These are phyloP conservation scores for Cyathus striatus DNA, from an alignment of 768 basidiomycete genomes.

Conservation along the genomic window DNA sequence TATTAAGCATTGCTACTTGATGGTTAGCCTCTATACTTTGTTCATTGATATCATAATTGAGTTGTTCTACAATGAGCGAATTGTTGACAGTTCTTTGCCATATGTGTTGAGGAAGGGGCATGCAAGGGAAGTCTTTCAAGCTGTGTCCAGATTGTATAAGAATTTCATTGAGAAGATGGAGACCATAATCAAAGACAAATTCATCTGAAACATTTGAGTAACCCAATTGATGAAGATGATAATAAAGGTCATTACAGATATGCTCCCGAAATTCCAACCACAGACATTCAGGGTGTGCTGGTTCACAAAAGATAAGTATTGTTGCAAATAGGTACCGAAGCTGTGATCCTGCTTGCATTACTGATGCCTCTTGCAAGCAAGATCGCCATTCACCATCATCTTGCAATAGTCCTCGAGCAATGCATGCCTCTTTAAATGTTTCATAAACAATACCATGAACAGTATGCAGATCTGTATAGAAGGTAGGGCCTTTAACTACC, in stretches of 20 bases:
- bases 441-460: constrained; percentile 8
- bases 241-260: constrained; percentile 36
- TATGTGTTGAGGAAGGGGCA: constrained; percentile 19
- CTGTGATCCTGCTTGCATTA: constrained; percentile 28
- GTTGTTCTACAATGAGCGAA: constrained; percentile 19
- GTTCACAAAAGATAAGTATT: constrained; percentile 28
- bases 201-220: constrained; percentile 16
- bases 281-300: constrained; percentile 22
- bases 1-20: constrained; percentile 17
- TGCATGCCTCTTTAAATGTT: constrained; percentile 27
- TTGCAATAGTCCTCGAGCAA: constrained; percentile 32
- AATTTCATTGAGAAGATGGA: constrained; percentile 27
- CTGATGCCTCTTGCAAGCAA: constrained; percentile 34
- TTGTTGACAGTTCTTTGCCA: constrained; percentile 18
- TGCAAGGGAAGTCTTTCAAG: constrained; percentile 17
- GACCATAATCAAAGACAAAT: constrained; percentile 33
- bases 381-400: constrained; percentile 41
- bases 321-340: constrained; percentile 33
- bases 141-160: constrained; percentile 14
- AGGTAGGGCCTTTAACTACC: constrained; percentile 21
- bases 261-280: constrained; percentile 26
- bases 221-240: constrained; percentile 9
- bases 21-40: constrained; percentile 5
- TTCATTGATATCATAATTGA: constrained; percentile 12
- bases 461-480: constrained; percentile 11